Conservation (phyloP, 768 basidiomycete species). For the Tricholoma matsutake region DNA sequence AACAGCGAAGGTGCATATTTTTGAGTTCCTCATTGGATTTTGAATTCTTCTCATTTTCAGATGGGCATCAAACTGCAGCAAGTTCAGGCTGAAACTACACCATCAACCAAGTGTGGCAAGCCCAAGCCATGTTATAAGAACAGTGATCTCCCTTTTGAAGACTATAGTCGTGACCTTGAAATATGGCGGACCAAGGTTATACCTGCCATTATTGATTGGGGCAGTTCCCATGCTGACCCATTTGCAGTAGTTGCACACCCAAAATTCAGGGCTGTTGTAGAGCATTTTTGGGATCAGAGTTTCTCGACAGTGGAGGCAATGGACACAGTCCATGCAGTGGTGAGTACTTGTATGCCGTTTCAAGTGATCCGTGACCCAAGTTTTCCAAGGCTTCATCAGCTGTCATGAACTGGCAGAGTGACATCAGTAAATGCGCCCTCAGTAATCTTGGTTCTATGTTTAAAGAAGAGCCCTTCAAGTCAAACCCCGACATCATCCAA, state of each 20-base stretch:
- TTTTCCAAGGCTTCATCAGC: neutral
- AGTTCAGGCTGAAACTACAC: too few species aligned
- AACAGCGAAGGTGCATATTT: too few species aligned
- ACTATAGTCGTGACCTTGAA: too few species aligned
- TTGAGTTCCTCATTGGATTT: too few species aligned
- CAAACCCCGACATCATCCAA: neutral
- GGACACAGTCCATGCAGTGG: neutral
- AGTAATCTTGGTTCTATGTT: neutral
- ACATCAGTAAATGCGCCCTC: neutral
- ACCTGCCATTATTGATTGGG: too few species aligned
- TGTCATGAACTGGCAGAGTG: neutral
- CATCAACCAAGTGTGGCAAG: too few species aligned
- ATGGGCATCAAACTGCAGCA: too few species aligned
- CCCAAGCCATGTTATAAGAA: too few species aligned
- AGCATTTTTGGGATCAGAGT: neutral
- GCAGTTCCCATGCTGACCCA: too few species aligned
- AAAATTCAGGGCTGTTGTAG: neutral
- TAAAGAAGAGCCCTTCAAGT: neutral
- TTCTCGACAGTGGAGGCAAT: neutral
- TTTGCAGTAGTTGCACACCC: neutral
- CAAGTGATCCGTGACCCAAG: neutral
- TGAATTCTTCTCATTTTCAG: too few species aligned
- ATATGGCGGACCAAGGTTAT: too few species aligned
- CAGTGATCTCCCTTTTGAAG: too few species aligned
- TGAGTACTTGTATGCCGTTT: neutral